These are phyloP conservation scores for Pythium phragmitis DNA, from an alignment of 352 stramenopile species.

Conservation along the genomic window DNA sequence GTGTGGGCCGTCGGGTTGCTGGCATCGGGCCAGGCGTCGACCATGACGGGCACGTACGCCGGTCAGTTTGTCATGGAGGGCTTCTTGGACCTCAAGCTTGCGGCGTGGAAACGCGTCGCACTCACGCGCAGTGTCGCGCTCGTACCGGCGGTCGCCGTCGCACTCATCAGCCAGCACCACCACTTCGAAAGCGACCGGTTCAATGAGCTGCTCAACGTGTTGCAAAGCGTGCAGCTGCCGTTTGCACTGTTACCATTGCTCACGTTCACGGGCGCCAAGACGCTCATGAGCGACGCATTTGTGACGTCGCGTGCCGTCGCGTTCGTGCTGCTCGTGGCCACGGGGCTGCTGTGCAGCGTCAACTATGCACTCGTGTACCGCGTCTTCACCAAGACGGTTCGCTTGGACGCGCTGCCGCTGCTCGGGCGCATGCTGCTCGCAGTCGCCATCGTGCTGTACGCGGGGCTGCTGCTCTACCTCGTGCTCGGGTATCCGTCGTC, in stretches of 20 bases:
- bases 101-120: conserved; percentile 79
- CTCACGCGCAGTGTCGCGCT: conserved; percentile 92
- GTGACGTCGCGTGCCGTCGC: conserved; percentile 36
- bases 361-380: conserved; percentile 67
- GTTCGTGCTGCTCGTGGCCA: conserved; percentile 39
- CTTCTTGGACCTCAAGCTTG: conserved; percentile 90
- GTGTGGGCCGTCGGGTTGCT: conserved; percentile 95
- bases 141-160: conserved; percentile 82
- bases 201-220: conserved; percentile 90
- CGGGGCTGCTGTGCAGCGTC: conserved; percentile 50
- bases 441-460: conserved; percentile 33
- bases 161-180: conserved; percentile 82
- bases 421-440: conserved; percentile 18
- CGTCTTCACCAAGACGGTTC: conserved; percentile 42
- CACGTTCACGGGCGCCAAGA: conserved; percentile 55
- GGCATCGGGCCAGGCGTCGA: conserved; percentile 92
- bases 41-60: conserved; percentile 97
- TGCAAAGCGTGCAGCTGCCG: conserved; percentile 91
- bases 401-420: conserved; percentile 29
- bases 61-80: conserved; percentile 98
- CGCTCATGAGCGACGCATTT: conserved; percentile 67
- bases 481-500: conserved; percentile 48
- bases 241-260: conserved; percentile 90
- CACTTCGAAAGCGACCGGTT: conserved; percentile 80
- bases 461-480: conserved; percentile 51